phyloP scores from a whole-genome alignment of 495 filamentous ascomycete genomes.

The Aspergillus hancockii region DNA sequence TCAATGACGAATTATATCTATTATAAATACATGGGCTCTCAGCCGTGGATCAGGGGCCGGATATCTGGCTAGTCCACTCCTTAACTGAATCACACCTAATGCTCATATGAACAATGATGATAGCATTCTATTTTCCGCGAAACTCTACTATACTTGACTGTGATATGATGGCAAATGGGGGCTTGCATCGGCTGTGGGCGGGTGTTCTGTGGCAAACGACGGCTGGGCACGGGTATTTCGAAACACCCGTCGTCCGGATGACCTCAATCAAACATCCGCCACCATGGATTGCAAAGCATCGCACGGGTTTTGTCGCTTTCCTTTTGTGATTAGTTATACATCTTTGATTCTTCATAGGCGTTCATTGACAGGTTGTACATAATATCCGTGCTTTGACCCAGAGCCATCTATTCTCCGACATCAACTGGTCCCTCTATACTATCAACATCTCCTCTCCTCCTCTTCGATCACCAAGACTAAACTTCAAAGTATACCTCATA shows the following conservation, averaged over 20 bases:
- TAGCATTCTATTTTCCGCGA: neutral
- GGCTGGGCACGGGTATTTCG: constrained; percentile 20
- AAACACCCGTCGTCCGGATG: constrained; percentile 8
- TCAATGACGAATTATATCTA: neutral
- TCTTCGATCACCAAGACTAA: neutral
- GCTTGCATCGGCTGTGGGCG: constrained; percentile 19
- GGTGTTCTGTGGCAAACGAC: constrained; percentile 10
- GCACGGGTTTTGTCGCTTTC: neutral
- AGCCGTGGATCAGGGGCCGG: neutral
- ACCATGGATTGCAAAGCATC: neutral
- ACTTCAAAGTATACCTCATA: neutral
- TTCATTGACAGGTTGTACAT: neutral
- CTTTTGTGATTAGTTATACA: neutral
- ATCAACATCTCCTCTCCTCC: neutral
- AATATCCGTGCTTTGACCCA: neutral
- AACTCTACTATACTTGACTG: neutral
- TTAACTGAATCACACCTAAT: neutral
- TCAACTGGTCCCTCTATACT: neutral
- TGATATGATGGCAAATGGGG: constrained; percentile 6
- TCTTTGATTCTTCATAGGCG: neutral
- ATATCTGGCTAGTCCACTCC: neutral
- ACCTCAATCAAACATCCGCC: constrained; percentile 2
- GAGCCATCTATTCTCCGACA: neutral
- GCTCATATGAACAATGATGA: neutral
- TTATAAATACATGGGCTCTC: neutral